Conservation (phyloP, 2,329 filamentous ascomycete genomes). For the Sporothrix luriei region DNA sequence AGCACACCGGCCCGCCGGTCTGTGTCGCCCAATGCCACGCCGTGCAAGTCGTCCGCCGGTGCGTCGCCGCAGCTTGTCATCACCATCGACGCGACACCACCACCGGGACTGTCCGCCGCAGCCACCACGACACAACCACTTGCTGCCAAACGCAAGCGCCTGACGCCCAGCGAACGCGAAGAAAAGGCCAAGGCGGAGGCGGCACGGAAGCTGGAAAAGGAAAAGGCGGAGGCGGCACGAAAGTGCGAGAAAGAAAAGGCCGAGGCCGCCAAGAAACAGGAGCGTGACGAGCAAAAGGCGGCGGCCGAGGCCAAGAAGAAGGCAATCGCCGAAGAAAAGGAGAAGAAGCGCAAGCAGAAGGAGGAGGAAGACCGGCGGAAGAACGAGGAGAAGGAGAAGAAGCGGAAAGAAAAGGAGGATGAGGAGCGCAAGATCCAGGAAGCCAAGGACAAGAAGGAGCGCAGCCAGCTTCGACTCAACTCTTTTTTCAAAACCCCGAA, state of each 20-base stretch:
- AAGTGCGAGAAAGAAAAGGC: constrained; percentile 42
- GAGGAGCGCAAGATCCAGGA: constrained; percentile 49
- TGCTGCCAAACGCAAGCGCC: constrained; percentile 51
- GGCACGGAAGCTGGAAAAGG: constrained; percentile 44
- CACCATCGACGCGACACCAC: constrained; percentile 30
- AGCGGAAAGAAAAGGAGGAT: constrained; percentile 52
- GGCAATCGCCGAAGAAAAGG: constrained; percentile 44
- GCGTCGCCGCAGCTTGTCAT: constrained; percentile 34
- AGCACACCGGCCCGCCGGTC: constrained; percentile 47
- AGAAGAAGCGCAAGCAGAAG: constrained; percentile 38
- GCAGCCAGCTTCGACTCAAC: constrained; percentile 52
- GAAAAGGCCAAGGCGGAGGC: constrained; percentile 47
- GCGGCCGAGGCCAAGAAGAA: constrained; percentile 40
- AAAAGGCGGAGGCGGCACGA: constrained; percentile 40
- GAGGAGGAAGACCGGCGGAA: constrained; percentile 26
- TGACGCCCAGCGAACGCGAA: constrained; percentile 48
- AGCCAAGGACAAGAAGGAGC: constrained; percentile 55
- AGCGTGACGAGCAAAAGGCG: constrained; percentile 39
- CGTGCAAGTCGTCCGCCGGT: constrained; percentile 37
- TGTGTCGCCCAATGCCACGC: constrained; percentile 43
- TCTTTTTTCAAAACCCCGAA: constrained; percentile 49
- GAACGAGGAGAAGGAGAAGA: constrained; percentile 41
- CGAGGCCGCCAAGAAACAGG: constrained; percentile 41
- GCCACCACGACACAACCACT: constrained; percentile 17
- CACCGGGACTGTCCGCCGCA: background rate